These are phyloP conservation scores for Ricinus communis DNA, from an alignment of 345 rosid genomes.

Conservation along the genomic window DNA sequence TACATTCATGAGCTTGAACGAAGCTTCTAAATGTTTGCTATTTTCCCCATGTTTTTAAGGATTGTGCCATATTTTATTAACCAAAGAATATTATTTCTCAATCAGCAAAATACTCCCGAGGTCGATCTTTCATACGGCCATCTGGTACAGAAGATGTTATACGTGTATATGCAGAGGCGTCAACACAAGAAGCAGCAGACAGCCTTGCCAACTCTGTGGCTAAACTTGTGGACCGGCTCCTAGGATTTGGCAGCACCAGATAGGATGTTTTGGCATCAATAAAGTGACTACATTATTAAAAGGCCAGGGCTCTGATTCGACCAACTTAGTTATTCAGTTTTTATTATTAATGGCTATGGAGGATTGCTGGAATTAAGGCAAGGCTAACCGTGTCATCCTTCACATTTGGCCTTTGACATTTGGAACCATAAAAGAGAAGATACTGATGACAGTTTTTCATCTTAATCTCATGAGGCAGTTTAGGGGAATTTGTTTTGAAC, in stretches of 20 bases:
- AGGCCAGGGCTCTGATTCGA: not conserved
- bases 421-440: too few species aligned
- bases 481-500: too few species aligned
- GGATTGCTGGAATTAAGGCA: not conserved
- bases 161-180: constrained; percentile 92
- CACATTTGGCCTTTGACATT: too few species aligned
- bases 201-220: constrained; percentile 68
- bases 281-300: not conserved
- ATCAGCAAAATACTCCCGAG: constrained; percentile 57
- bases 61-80: not conserved
- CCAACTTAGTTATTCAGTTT: not conserved
- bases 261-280: not conserved
- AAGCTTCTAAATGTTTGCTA: not conserved
- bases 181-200: constrained; percentile 77
- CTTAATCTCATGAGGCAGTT: too few species aligned
- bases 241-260: constrained; percentile 39
- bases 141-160: constrained; percentile 95
- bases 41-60: not conserved
- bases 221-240: constrained; percentile 55
- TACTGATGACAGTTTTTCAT: too few species aligned
- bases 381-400: too few species aligned
- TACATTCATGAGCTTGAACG: not conserved
- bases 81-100: not conserved
- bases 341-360: not conserved
- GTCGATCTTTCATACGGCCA: constrained; percentile 82